These are phyloP conservation scores for Blastobotrys parvus DNA, from an alignment of 805 yeast genomes.

Conservation along the genomic window DNA sequence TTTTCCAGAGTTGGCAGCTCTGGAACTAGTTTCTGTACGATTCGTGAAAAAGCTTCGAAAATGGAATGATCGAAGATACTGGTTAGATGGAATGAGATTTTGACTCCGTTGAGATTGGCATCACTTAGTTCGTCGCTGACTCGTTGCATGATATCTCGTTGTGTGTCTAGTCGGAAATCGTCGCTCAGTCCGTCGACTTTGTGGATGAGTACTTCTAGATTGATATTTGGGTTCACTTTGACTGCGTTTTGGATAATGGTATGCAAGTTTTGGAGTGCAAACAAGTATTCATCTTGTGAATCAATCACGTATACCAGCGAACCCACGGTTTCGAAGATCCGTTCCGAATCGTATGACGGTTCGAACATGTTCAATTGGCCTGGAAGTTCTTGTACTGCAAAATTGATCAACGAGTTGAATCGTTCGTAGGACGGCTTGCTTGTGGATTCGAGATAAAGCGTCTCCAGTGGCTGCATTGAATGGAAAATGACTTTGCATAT, in stretches of 20 bases:
- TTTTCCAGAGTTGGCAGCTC: conserved; percentile 85
- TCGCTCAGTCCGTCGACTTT: conserved; percentile 93
- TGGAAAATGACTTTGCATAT: conserved; percentile 94
- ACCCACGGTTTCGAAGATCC: conserved; percentile 72
- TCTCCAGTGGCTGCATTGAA: conserved; percentile 92
- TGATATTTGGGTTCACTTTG: conserved; percentile 72
- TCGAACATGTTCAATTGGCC: conserved; percentile 89
- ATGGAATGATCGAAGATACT: conserved; percentile 93
- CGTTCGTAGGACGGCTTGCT: conserved; percentile 81
- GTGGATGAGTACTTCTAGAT: conserved; percentile 88
- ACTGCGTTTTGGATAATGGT: conserved; percentile 84
- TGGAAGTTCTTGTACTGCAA: conserved; percentile 88
- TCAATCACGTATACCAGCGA: conserved; percentile 93
- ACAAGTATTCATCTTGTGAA: conserved; percentile 88
- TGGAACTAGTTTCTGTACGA: conserved; percentile 82
- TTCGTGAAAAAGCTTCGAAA: conserved; percentile 89
- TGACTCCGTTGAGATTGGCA: conserved; percentile 84
- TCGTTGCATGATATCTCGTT: conserved; percentile 92
- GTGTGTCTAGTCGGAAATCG: conserved; percentile 89
- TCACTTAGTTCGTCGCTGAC: conserved; percentile 89
- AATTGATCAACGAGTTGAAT: conserved; percentile 73
- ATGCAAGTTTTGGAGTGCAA: conserved; percentile 82
- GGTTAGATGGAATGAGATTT: conserved; percentile 83
- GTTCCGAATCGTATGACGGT: conserved; percentile 59
- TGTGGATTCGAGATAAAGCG: conserved; percentile 83